Evolutionary conservation across 106 monocot genomes (phyloP).

Genomic region (Amphibolis antarctica): DNA sequence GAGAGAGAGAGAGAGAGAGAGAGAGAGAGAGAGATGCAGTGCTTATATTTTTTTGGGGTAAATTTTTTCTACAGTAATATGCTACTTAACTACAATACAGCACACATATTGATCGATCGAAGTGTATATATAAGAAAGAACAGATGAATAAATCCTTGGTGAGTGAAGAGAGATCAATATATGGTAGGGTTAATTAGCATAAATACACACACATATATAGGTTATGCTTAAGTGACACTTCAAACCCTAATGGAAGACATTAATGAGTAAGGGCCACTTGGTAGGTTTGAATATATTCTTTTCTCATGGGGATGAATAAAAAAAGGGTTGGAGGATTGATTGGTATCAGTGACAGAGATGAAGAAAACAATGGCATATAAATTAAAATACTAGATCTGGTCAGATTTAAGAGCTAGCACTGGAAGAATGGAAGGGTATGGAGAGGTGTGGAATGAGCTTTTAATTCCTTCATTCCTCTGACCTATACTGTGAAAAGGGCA

Average conservation of each 20-base stretch:
- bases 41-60: no score
- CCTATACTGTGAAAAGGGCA: background rate
- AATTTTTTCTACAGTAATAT: no score
- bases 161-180: no score
- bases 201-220: background rate
- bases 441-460: constrained; percentile 3
- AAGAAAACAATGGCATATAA: constrained; percentile 11
- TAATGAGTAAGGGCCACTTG: background rate
- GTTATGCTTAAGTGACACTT: constrained; percentile 10
- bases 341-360: background rate
- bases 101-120: no score
- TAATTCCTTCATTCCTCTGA: constrained; percentile 31
- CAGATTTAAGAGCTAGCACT: no score
- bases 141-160: background rate
- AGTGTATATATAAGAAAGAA: no score
- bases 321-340: no score
- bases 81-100: no score
- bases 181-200: background rate
- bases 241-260: constrained; percentile 4
- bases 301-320: constrained; percentile 7
- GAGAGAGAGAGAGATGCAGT: no score
- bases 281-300: background rate
- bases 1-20: no score
- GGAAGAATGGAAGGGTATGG: constrained; percentile 3
- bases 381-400: no score